Conservation (phyloP, 129 eudicot genomes). For the Centrapalus pauciflorus region DNA sequence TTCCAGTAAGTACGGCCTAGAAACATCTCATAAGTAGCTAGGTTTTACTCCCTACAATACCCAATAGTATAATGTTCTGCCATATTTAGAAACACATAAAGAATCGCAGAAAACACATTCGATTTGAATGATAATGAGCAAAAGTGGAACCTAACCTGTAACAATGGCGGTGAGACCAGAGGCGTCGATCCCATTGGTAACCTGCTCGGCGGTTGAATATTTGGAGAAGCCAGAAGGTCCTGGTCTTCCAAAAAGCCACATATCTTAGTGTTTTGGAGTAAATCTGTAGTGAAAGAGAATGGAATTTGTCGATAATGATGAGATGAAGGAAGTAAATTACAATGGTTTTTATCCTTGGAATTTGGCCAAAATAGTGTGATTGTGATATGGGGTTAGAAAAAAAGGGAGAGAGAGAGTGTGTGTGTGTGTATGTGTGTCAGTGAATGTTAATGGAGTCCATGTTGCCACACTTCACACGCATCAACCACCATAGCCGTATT, state of each 20-base stretch:
- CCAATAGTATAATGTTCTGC: too few relatives aligned
- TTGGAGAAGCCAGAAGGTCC: conserved; percentile 75
- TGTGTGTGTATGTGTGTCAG: too few relatives aligned
- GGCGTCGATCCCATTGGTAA: conserved; percentile 66
- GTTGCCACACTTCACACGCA: conserved; percentile 13
- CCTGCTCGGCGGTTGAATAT: conserved; percentile 70
- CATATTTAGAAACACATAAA: not conserved
- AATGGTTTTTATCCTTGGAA: not conserved
- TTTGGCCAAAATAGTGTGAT: not conserved
- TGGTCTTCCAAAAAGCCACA: conserved; percentile 55
- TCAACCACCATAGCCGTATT: not conserved
- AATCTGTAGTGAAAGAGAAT: not conserved
- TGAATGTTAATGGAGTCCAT: not conserved
- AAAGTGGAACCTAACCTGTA: conserved; percentile 60
- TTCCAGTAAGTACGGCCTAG: not conserved
- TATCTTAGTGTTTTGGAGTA: not conserved
- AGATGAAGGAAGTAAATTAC: not conserved
- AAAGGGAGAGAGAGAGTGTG: not conserved
- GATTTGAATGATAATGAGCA: not conserved
- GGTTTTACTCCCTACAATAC: too few relatives aligned
- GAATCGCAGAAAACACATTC: not conserved
- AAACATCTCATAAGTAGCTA: not conserved
- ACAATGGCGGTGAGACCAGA: conserved; percentile 95
- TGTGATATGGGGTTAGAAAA: not conserved
- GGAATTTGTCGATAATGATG: too few relatives aligned